Evolutionary conservation across 2,329 filamentous ascomycete species (phyloP), one percentile per base, ranked within the genome.

Genomic region (Penicillium janthinellum): DNA sequence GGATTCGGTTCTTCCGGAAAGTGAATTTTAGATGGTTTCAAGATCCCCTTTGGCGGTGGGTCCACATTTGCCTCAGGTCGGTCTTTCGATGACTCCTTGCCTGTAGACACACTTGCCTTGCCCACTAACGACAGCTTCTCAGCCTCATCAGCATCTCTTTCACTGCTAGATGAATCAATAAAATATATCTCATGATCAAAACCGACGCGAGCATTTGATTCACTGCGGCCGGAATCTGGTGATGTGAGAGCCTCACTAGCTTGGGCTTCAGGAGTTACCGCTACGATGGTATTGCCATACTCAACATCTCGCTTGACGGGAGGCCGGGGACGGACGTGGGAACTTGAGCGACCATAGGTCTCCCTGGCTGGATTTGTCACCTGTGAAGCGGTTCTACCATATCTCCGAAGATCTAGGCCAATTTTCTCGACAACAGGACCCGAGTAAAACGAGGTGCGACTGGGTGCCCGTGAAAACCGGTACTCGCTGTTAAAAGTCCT

Each of bases 1-100:
- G 91, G 89, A 66, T 92, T 88, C 0, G 86, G 85, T 63, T 96
- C 89, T 70, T 96, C 93, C 0, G 93, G 93, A 69, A 96, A 97
- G 70, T 89, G 90, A 28, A 84, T 82, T 14, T 87, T 91, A 1
- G 93, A 92, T 59, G 86, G 84, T 75, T 95, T 94, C 42, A 97
- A 81, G 59, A 97, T 97, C 15, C 92, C 75, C 90, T 94, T 63
- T 31, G 31, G 31, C 3, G 91, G 84, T 12, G 31, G 48, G 31
- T 38, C 37, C 31, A 31, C 15, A 28, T 28, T 28, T 17, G 31
- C 8, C 5, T 31, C 34, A 17, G 11, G 48, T 22, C n/a, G 31
- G 20, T 50, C 8, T 11, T 22, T 50, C 12, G 48, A 50, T 14
- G 48, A 15, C n/a, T 50, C 48, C n/a, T 20, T 25, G 3, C 31